Evolutionary conservation across 495 filamentous ascomycete species (phyloP), one percentile per base, ranked within the genome.

Genomic region (Usnea hakonensis): DNA sequence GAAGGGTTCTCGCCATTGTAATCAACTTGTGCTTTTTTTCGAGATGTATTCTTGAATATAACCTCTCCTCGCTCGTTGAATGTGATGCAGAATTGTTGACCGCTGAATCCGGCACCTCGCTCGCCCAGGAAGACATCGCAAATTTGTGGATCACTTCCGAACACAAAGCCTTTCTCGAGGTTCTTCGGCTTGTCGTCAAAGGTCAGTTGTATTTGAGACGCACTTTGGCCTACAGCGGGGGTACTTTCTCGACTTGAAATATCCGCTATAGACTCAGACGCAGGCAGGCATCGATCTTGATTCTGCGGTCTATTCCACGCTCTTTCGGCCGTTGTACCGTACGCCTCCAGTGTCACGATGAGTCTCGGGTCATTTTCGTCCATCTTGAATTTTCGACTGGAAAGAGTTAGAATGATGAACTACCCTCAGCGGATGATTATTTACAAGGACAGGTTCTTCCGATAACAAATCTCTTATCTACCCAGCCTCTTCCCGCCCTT

Each of bases 1-100:
- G n/a, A n/a, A 11, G 54, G 36, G 35, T 59, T 36, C 54, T 63
- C 37, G 54, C 52, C 54, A n/a, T 58, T 44, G 54, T 63, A 63
- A 40, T 44, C 37, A 9, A 63, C 60, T 38, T n/a, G 46, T 52
- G n/a, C 46, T 46, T 46, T 35, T n/a, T n/a, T n/a, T n/a, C n/a
- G n/a, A n/a, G n/a, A n/a, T n/a, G n/a, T n/a, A n/a, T n/a, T n/a
- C n/a, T n/a, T n/a, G n/a, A n/a, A n/a, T n/a, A n/a, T n/a, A n/a
- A n/a, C n/a, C n/a, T n/a, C n/a, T 41, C 57, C 57, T n/a, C n/a
- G n/a, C n/a, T n/a, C n/a, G n/a, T n/a, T n/a, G n/a, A n/a, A n/a
- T n/a, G n/a, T n/a, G n/a, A n/a, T n/a, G n/a, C n/a, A n/a, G n/a
- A n/a, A n/a, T n/a, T n/a, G n/a, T n/a, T n/a, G n/a, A n/a, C n/a